A percentile compares a stretch with the other conserved stretches of the same genome.
Evolutionary conservation across 2,329 filamentous ascomycete species (phyloP).

Genomic region (Claviceps digitariae): DNA sequence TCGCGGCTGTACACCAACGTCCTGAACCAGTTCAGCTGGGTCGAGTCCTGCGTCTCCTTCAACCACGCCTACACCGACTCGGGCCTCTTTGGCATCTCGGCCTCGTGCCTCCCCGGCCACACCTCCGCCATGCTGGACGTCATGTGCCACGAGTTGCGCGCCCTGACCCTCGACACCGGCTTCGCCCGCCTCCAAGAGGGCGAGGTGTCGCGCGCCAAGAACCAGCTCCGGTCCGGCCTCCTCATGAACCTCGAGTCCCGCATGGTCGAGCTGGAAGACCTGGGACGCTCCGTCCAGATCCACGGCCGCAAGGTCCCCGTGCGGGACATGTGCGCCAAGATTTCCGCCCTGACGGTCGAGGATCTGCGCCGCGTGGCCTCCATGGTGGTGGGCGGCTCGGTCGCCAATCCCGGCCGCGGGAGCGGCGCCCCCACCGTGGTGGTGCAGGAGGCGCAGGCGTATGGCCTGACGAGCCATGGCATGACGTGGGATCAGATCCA

Average conservation of each 20-base stretch:
- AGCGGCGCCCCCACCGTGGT: slow-evolving; percentile 90
- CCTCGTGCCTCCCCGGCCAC: slow-evolving; percentile 66
- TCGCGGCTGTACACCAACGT: slow-evolving; percentile 95
- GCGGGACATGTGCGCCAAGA: slow-evolving; percentile 80
- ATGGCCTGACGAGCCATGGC: slow-evolving; percentile 51
- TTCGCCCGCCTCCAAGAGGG: slow-evolving; percentile 55
- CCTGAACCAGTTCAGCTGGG: slow-evolving; percentile 93
- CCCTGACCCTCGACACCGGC: slow-evolving; percentile 63
- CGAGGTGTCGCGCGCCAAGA: slow-evolving; percentile 90
- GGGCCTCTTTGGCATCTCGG: slow-evolving; percentile 87
- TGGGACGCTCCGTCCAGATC: slow-evolving; percentile 92
- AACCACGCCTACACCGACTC: slow-evolving; percentile 97
- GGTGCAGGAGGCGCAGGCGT: slow-evolving; percentile 74
- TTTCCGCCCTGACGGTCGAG: slow-evolving; percentile 64
- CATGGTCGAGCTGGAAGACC: slow-evolving; percentile 95
- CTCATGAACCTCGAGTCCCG: slow-evolving; percentile 96
- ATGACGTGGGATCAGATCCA: slow-evolving; percentile 85
- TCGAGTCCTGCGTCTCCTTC: slow-evolving; percentile 89
- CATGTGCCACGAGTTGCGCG: slow-evolving; percentile 80
- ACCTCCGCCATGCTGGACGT: slow-evolving; percentile 81
- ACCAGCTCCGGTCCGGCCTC: slow-evolving; percentile 78
- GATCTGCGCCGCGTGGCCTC: slow-evolving; percentile 74
- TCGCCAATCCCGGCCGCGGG: slow-evolving; percentile 61
- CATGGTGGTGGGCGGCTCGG: slow-evolving; percentile 62
- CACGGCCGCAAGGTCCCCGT: slow-evolving; percentile 87